These are phyloP conservation scores for Exophiala oligosperma DNA, from an alignment of 2,329 filamentous ascomycete genomes.

Conservation along the genomic window DNA sequence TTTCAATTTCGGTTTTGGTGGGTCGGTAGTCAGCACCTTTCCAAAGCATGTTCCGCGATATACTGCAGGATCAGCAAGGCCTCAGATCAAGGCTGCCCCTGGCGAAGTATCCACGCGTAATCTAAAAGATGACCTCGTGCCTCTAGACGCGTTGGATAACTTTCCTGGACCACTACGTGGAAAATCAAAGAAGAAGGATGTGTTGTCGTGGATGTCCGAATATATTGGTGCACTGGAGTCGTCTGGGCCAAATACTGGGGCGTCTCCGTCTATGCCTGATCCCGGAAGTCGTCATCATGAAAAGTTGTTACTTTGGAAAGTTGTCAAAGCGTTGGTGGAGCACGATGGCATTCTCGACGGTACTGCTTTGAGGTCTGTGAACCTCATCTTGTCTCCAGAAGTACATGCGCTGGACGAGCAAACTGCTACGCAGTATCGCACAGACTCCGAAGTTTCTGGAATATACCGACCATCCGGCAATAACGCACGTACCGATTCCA, in stretches of 20 bases:
- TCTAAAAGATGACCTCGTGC: slow-evolving; percentile 70
- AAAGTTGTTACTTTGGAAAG: slow-evolving; percentile 81
- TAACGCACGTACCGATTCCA: slow-evolving; percentile 60
- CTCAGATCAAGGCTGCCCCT: slow-evolving; percentile 77
- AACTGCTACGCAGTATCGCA: slow-evolving; percentile 34
- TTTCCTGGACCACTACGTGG: slow-evolving; percentile 88
- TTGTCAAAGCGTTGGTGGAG: slow-evolving; percentile 78
- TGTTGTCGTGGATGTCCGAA: slow-evolving; percentile 73
- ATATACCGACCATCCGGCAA: slow-evolving; percentile 39
- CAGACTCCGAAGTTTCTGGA: slow-evolving; percentile 41
- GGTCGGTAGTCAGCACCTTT: slow-evolving; percentile 78
- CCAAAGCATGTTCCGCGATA: slow-evolving; percentile 88
- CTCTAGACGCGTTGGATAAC: slow-evolving; percentile 70
- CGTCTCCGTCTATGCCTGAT: slow-evolving; percentile 49
- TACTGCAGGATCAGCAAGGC: slow-evolving; percentile 67
- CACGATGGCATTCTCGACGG: slow-evolving; percentile 79
- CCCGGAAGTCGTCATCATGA: slow-evolving; percentile 71
- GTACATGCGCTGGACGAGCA: slow-evolving; percentile 25
- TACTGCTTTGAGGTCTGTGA: slow-evolving; percentile 71
- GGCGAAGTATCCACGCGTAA: slow-evolving; percentile 79
- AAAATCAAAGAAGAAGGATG: slow-evolving; percentile 95
- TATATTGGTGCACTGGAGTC: slow-evolving; percentile 75
- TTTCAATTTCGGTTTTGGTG: slow-evolving; percentile 85
- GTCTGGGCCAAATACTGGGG: slow-evolving; percentile 32
- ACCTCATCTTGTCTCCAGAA: slow-evolving; percentile 70